Conservation (phyloP, 208 protist species). For the Acanthamoeba royreba region DNA sequence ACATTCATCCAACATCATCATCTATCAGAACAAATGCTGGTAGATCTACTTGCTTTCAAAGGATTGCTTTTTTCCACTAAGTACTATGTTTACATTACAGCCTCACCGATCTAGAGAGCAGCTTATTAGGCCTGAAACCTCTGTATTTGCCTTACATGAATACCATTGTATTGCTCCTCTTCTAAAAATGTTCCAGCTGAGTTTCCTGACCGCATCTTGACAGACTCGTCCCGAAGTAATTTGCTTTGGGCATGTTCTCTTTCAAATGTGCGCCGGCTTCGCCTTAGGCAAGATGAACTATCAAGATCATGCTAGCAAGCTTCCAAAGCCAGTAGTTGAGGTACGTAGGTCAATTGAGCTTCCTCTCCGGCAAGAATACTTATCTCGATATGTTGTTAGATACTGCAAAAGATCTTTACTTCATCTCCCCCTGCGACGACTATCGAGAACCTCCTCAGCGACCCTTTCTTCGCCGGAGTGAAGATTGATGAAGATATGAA, state of each 20-base stretch:
- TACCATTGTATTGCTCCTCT: background rate
- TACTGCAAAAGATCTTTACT: conserved; percentile 6
- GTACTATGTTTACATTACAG: too few species aligned
- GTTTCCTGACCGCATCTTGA: background rate
- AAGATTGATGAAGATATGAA: background rate
- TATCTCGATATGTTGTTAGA: background rate
- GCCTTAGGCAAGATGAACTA: background rate
- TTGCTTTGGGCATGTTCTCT: background rate
- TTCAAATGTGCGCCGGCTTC: background rate
- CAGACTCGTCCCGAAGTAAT: conserved; percentile 13
- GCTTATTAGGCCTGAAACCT: background rate
- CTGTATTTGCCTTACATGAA: background rate
- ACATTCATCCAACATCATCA: background rate
- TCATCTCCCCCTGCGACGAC: background rate
- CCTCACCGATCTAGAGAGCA: background rate
- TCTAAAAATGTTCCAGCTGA: too few species aligned
- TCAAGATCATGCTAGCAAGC: background rate
- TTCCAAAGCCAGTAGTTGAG: background rate
- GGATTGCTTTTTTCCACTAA: too few species aligned
- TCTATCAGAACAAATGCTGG: conserved; percentile 24
- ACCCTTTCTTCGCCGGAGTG: conserved; percentile 1
- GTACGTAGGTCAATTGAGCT: background rate
- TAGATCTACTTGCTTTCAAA: too few species aligned
- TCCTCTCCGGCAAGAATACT: background rate
- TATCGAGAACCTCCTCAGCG: background rate